Evolutionary conservation across 164 flowering plant species (phyloP).

Genomic region (Hamamelis virginiana): DNA sequence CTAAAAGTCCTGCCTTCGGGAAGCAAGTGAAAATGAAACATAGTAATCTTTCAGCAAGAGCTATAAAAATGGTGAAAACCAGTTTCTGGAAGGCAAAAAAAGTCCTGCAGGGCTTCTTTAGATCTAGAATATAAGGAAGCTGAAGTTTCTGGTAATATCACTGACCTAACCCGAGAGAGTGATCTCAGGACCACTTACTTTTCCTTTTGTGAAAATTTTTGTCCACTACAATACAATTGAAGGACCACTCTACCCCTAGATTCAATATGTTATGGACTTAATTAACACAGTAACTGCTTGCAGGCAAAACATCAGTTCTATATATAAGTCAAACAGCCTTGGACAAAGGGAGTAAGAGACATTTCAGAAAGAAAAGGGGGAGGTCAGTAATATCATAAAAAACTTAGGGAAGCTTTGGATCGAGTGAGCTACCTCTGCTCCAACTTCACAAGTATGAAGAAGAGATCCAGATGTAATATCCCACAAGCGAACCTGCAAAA

Average conservation of each 20-base stretch:
- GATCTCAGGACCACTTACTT: no score
- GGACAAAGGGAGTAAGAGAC: background rate
- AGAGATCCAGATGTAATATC: conserved; percentile 73
- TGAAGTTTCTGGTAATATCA: background rate
- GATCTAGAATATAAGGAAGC: background rate
- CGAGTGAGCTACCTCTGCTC: conserved; percentile 46
- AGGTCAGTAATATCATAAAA: background rate
- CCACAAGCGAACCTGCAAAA: conserved; percentile 82
- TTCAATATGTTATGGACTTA: background rate
- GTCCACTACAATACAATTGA: background rate
- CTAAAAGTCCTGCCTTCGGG: conserved; percentile 61
- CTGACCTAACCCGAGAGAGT: no score
- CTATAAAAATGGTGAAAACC: background rate
- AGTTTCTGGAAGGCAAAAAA: background rate
- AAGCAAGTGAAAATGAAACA: conserved; percentile 18
- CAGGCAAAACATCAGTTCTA: background rate
- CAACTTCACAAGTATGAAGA: conserved; percentile 77
- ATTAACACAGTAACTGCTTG: background rate
- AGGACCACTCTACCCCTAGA: background rate
- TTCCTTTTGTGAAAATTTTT: background rate
- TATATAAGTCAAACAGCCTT: background rate
- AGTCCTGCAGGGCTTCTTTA: background rate
- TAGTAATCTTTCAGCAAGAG: conserved; percentile 2
- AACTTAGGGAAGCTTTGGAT: background rate
- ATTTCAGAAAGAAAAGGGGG: background rate